Base-by-base conservation (phyloP, 2,329 filamentous ascomycete species). In the Botrytis elliptica region DNA sequence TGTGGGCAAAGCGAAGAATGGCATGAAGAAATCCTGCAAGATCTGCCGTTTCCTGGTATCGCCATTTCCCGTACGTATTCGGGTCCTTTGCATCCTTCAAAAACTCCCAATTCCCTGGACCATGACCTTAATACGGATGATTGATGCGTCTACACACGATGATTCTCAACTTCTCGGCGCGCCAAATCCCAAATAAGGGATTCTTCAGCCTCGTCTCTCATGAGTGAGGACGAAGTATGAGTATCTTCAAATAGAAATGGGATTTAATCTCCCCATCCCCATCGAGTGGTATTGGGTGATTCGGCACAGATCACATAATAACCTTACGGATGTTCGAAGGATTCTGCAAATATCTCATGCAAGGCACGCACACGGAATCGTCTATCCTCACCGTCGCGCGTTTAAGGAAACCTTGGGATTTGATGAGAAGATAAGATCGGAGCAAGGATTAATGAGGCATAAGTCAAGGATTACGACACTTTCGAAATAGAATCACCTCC, bases 221-320 rank as follows among this genome's bases (percentile, higher is more conserved):
- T 33, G 29, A 57, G 33, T 69, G 66, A 57, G n/a, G 33, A 44
- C 36, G 22, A 42, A 57, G 29, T 10, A 38, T 66, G 64, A 52
- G 7, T 59, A 33, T 69, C 66, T 69, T 69, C 66, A 69, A 69
- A 69, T 69, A 69, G 66, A 69, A 69, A 57, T 25, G 38, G 36
- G n/a, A 57, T 63, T 42, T n/a, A 12, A 57, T 16, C 40, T 68
- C n/a, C 49, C n/a, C 49, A 6, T 33, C 55, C 49, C 40, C 36
- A 33, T 69, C 49, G 4, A 14, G n/a, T 55, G 38, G 66, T 44
- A 29, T 57, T 29, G 36, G 22, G 25, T 18, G n/a, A 29, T n/a
- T 64, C 40, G 65, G 33, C 22, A 20, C 65, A 16, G 46, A 67
- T 55, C 65, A 67, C 65, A 29, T 68, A 68, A 68, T 68, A 57